Evolutionary conservation across 805 yeast species (phyloP), one percentile per base, ranked within the genome.

Genomic region (Lipomyces sp.): DNA sequence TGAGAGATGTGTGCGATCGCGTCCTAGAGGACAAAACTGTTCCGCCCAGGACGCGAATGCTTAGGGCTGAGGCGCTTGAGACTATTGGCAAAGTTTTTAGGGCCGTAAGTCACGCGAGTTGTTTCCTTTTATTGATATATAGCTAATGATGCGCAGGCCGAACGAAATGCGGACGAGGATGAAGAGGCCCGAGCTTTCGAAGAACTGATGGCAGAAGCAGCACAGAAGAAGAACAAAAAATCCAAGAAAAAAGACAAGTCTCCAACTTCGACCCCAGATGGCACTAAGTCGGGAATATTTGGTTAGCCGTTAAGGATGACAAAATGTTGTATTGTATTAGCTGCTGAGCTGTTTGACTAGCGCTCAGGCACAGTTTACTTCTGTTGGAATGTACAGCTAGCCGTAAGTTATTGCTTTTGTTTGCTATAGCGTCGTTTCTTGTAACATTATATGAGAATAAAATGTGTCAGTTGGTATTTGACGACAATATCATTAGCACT

Each of bases 151-250:
- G 32, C 54, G 10, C 34, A 79, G 58, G 88, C 92, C 1, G 77
- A 85, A 75, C 85, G 98, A 75, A 84, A 96, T 0, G 84, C 86
- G 13, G 96, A 90, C 76, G 99, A 94, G 79, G 93, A 91, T 54
- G 97, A 90, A 76, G 98, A 95, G 74, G 97, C 94, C 4, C 78
- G 80, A 64, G 86, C 93, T 65, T 95, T 94, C 78, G 99, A 95
- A 79, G 96, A 92, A 73, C 80, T 94, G 78, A 91, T 95, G 80
- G 90, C 96, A 13, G 97, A 92, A 65, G 97, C 96, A 11, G 84
- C 86, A 51, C 81, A 84, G 69, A 86, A 83, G 76, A 84, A 84
- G 76, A 80, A 82, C 59, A 80, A 85, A 58, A 87, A 87, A 78
- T 83, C 83, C 57, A 77, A 77, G 72, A 74, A 73, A 64, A 60